Conservation (phyloP, 768 basidiomycete genomes). For the Amanita rubescens region DNA sequence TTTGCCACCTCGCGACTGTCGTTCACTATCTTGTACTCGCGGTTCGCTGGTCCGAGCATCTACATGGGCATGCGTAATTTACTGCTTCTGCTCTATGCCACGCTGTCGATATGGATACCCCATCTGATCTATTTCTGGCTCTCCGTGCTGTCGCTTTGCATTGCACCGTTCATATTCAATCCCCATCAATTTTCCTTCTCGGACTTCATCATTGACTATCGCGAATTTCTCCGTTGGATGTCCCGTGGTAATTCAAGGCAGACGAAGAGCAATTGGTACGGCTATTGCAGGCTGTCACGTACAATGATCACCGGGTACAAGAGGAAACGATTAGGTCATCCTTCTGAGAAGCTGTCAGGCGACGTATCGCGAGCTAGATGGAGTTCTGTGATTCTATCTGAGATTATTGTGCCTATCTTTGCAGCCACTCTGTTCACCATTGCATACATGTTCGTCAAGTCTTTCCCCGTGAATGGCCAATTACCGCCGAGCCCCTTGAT, state of each 20-base stretch:
- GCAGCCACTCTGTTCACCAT: constrained; percentile 71
- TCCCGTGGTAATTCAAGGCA: constrained; percentile 95
- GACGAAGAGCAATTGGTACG: constrained; percentile 98
- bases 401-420: constrained; percentile 76
- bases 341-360: constrained; percentile 93
- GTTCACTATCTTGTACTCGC: constrained; percentile 95
- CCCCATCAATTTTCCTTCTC: constrained; percentile 98
- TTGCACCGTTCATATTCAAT: constrained; percentile 98
- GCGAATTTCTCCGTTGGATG: constrained; percentile 99
- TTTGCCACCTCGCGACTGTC: constrained; percentile 96
- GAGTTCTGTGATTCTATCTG: constrained; percentile 75
- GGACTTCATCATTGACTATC: constrained; percentile 98
- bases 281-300: constrained; percentile 93
- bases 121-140: constrained; percentile 99
- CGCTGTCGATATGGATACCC: constrained; percentile 88
- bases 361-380: constrained; percentile 91
- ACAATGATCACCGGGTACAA: constrained; percentile 99
- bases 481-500: constrained; percentile 78
- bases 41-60: constrained; percentile 99
- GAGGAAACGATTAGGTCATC: constrained; percentile 97
- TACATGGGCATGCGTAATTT: constrained; percentile 98
- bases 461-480: constrained; percentile 65
- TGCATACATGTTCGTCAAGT: constrained; percentile 91
- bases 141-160: constrained; percentile 88
- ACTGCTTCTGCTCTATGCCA: constrained; percentile 82